Evolutionary conservation across 495 filamentous ascomycete genomes (phyloP), one percentile per base, ranked within the genome.

Genomic region (Staphylotrichum longicolle): DNA sequence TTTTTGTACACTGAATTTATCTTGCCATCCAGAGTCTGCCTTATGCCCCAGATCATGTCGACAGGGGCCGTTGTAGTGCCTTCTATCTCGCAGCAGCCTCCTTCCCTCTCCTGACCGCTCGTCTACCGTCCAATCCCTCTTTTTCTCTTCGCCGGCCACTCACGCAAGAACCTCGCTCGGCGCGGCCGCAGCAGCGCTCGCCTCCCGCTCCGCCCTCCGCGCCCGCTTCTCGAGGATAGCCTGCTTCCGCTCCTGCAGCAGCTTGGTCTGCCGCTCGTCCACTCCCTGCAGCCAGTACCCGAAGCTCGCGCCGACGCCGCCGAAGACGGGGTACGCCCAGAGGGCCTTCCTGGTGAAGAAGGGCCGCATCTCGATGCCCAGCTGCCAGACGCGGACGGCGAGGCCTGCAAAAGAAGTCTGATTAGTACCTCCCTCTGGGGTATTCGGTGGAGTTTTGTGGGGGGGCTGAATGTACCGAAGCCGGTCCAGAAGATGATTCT

Each of bases 291-390:
- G 77, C 91, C 93, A 98, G 82, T 97, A 98, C 57, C 94, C 94
- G 75, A 98, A 96, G 76, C 87, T 89, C 53, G 86, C 93, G 64
- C 93, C 92, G 57, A 90, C 82, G 61, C 80, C 84, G 33, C 83
- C 91, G 74, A 92, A 98, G 70, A 96, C 74, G 54, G 95, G 93
- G 77, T 95, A 98, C n/a, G 83, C 91, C 88, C 88, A 93, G 62
- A 94, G 81, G 45, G 88, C 85, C 70, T 85, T 80, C 60, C 78
- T 82, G 74, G 84, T 85, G 80, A 96, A 88, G 74, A 96, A 85
- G 20, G 94, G 94, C 59, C 94, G 93, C 93, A 96, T 95, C 78
- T 98, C 93, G 70, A 98, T 91, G 66, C 92, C 95, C 73, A 98
- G 88, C 77, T 96, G 93, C 91, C 91, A 96, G 74, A 91, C 78